Evolutionary conservation across 345 rosid genomes (phyloP), one percentile per base, ranked within the genome.

Genomic region (Salix udensis): DNA sequence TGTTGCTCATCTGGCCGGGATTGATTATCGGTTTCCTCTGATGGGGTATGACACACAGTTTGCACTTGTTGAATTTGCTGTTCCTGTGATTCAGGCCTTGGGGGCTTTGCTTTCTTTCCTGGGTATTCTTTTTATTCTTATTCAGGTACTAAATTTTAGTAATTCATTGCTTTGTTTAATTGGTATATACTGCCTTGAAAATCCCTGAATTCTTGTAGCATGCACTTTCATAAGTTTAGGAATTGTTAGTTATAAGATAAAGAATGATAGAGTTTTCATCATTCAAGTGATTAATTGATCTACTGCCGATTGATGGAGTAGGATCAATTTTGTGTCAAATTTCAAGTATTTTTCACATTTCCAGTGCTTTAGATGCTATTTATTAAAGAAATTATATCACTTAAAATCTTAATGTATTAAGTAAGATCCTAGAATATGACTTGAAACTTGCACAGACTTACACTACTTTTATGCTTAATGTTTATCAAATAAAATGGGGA

Each of bases 1-100:
- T 1, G 19, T 88, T 3, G 99, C 95, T 5, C 98, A 93, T 84
- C 89, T 93, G 3, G 89, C 90, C 7, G 95, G 96, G 52, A 85
- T 93, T 31, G 91, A 92, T 80, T 93, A 80, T 76, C 80, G 91
- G 79, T 67, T 93, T 39, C 67, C 70, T 24, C 80, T 96, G 71
- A 70, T 88, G 88, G 86, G 70, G 75, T 86, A 72, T 71, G 97
- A 93, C 77, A 10, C 79, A n/a, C 98, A 96, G 91, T 87, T 96
- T 14, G 88, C 81, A 6, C 84, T 91, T 8, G 97, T 96, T 14
- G 97, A 96, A 83, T 88, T 96, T 46, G 85, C 88, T 1, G 99
- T 87, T 42, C 96, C 97, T 11, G 15, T 86, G 58, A 88, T 92
- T 68, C 91, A 91, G 26, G 76, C 85, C 10, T 58, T 86, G 5